Conservation (phyloP, 2,329 filamentous ascomycete genomes). For the Scytalidium sp. region DNA sequence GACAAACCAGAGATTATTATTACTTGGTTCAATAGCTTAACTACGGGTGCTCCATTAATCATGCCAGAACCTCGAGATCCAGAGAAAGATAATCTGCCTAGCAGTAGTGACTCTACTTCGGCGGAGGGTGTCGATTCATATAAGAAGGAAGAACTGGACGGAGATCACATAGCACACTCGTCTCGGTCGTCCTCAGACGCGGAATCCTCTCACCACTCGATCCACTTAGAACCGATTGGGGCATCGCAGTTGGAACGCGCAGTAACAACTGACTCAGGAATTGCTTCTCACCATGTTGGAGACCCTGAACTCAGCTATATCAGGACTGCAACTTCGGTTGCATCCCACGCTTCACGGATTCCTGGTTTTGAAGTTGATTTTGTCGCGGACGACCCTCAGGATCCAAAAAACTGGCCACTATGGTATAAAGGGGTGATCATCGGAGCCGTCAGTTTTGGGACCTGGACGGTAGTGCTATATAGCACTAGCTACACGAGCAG, state of each 20-base stretch:
- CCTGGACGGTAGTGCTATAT: constrained; percentile 57
- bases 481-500: constrained; percentile 77
- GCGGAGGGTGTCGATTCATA: background rate
- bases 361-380: constrained; percentile 74
- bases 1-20: background rate
- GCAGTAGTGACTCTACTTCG: background rate
- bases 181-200: background rate
- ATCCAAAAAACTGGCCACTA: constrained; percentile 68
- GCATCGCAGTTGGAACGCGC: constrained; percentile 34
- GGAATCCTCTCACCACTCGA: constrained; percentile 13
- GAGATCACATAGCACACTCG: background rate
- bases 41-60: background rate
- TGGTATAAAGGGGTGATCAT: constrained; percentile 36
- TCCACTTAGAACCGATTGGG: constrained; percentile 23
- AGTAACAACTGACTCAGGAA: constrained; percentile 34
- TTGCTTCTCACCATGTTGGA: constrained; percentile 35
- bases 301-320: constrained; percentile 31
- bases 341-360: constrained; percentile 40
- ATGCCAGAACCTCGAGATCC: constrained; percentile 13
- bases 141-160: background rate
- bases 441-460: constrained; percentile 32
- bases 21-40: background rate
- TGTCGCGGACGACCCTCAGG: constrained; percentile 56
- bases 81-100: constrained; percentile 14
- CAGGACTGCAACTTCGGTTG: constrained; percentile 39